Evolutionary conservation across 345 rosid genomes (phyloP).

Genomic region (Citropsis articulata): DNA sequence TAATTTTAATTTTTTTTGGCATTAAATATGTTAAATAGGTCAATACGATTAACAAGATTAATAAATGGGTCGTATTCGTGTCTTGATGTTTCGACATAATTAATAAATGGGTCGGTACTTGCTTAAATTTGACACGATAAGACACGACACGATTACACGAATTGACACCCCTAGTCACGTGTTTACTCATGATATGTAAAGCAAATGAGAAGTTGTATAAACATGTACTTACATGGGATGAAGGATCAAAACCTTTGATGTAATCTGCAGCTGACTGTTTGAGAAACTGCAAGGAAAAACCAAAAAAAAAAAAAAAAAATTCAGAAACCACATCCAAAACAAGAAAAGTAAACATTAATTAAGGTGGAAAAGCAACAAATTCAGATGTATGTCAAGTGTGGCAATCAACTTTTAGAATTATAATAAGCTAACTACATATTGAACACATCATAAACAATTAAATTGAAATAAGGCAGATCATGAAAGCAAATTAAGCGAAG

Average conservation of each 20-base stretch:
- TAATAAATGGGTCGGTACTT: no score
- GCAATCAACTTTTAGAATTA: neutral
- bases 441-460: neutral
- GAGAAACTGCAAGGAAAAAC: conserved; percentile 60
- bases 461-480: neutral
- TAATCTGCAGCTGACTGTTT: conserved; percentile 68
- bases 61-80: no score
- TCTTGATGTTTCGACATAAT: no score
- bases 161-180: neutral
- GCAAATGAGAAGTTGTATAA: neutral
- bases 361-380: conserved; percentile 2
- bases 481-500: neutral
- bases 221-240: conserved; percentile 61
- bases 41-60: no score
- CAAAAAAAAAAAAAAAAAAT: conserved; percentile 3
- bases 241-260: conserved; percentile 69
- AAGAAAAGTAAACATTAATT: neutral
- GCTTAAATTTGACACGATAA: no score
- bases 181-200: conserved; percentile 2
- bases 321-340: conserved; percentile 16
- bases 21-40: no score
- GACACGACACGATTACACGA: no score
- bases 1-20: no score
- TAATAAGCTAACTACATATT: neutral
- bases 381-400: neutral